Evolutionary conservation across 202 grass and related monocot species (phyloP).

Genomic region (Saccharum hybrid): DNA sequence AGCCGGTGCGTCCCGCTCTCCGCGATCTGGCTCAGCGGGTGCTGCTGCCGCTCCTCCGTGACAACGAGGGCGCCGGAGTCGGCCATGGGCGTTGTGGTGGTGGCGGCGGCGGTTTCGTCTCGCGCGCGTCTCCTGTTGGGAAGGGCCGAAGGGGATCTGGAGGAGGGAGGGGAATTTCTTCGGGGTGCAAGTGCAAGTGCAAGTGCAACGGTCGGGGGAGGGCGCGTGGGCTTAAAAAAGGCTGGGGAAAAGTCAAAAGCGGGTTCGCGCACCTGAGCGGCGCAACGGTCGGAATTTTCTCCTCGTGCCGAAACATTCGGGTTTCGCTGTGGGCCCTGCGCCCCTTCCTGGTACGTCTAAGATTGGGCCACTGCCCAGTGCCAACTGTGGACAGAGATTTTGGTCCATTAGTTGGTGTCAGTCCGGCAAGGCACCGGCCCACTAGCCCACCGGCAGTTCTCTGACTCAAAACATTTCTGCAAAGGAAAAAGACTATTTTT

Average conservation of each 20-base stretch:
- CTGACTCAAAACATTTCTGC: no score
- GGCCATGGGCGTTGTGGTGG: constrained; percentile 11
- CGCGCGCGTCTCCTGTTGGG: not conserved
- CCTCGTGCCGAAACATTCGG: not conserved
- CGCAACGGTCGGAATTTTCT: constrained; percentile 36
- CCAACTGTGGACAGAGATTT: no score
- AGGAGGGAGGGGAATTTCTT: not conserved
- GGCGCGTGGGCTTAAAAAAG: constrained; percentile 37
- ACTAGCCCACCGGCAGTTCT: no score
- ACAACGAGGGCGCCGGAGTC: constrained; percentile 41
- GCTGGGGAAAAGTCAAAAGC: constrained; percentile 29
- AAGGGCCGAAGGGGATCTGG: no score
- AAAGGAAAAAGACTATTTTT: no score
- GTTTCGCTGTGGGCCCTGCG: not conserved
- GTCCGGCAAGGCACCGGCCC: no score
- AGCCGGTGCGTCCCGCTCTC: constrained; percentile 80
- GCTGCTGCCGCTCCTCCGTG: constrained; percentile 19
- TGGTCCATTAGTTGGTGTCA: no score
- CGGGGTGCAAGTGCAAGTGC: no score
- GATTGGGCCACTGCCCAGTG: not conserved
- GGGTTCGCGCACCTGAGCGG: constrained; percentile 24
- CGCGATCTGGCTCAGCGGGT: constrained; percentile 82
- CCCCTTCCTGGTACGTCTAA: not conserved
- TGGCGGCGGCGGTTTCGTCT: not conserved
- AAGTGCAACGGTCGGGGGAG: constrained; percentile 45